phyloP scores from a whole-genome alignment of 2,329 filamentous ascomycete genomes.

The Talaromyces sp. region DNA sequence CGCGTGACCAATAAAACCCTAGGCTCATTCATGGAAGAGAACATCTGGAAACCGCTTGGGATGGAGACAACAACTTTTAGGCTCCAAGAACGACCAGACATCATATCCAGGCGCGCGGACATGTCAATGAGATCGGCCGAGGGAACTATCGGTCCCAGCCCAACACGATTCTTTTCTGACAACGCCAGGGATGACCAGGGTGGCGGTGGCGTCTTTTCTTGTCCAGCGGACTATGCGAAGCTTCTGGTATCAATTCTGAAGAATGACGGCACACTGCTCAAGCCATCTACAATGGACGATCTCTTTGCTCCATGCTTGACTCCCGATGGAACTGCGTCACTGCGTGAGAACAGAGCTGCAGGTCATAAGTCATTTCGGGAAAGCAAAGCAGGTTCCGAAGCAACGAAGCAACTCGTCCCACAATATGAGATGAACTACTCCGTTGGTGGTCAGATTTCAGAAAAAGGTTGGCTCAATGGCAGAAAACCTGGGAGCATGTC shows the following conservation, averaged over 20 bases:
- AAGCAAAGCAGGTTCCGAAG: slow-evolving; percentile 10
- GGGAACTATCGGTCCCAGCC: neutral
- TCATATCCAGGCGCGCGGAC: slow-evolving; percentile 2
- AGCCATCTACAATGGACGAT: neutral
- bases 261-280: slow-evolving; percentile 4
- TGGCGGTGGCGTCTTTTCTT: slow-evolving; percentile 7
- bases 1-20: slow-evolving; percentile 7
- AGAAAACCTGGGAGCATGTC: slow-evolving; percentile 11
- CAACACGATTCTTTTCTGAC: slow-evolving; percentile 6
- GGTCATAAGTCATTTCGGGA: slow-evolving; percentile 3
- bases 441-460: slow-evolving; percentile 11
- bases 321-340: neutral
- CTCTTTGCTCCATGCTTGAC: slow-evolving; percentile 4
- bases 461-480: slow-evolving; percentile 6
- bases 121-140: neutral
- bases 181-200: neutral
- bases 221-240: neutral
- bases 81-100: slow-evolving; percentile 3
- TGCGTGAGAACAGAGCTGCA: slow-evolving; percentile 1
- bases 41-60: slow-evolving; percentile 10
- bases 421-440: slow-evolving; percentile 10
- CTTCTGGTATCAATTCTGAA: slow-evolving; percentile 1
- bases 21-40: slow-evolving; percentile 6
- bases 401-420: neutral
- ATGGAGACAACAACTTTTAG: neutral